Evolutionary conservation across 148 eudicot genomes (phyloP).

Genomic region (Nyssa sinensis): DNA sequence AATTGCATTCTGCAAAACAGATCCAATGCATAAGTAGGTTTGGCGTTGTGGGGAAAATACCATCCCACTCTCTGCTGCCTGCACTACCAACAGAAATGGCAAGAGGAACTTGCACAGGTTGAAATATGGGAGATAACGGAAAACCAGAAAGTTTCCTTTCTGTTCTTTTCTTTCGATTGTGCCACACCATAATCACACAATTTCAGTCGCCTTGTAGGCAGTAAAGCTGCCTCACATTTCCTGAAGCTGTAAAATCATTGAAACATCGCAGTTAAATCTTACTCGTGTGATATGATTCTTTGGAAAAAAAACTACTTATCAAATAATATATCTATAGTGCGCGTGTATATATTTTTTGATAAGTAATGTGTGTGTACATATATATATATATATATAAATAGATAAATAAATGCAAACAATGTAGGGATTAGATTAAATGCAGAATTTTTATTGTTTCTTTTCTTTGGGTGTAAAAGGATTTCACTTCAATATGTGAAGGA

Average conservation of each 20-base stretch:
- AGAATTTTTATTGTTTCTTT: too few relatives aligned
- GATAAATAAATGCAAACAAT: too few relatives aligned
- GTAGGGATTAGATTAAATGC: too few relatives aligned
- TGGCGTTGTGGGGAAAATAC: background rate
- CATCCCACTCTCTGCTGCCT: constrained; percentile 17
- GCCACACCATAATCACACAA: background rate
- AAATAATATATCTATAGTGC: too few relatives aligned
- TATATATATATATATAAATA: too few relatives aligned
- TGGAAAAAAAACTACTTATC: too few relatives aligned
- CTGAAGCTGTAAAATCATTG: constrained; percentile 62
- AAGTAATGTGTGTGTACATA: too few relatives aligned
- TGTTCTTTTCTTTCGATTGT: background rate
- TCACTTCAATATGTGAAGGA: too few relatives aligned
- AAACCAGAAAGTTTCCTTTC: constrained; percentile 6
- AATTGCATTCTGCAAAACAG: constrained; percentile 10
- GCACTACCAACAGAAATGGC: constrained; percentile 17
- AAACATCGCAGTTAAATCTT: background rate
- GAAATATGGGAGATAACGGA: background rate
- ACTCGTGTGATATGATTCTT: background rate
- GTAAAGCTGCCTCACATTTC: constrained; percentile 85
- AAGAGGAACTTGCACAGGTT: constrained; percentile 7
- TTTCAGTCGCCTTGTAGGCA: constrained; percentile 71
- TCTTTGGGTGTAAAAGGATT: too few relatives aligned
- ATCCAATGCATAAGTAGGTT: background rate
- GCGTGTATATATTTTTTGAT: too few relatives aligned